These are phyloP conservation scores for Tricholoma hemisulphureum DNA, from an alignment of 768 basidiomycete species.

Conservation along the genomic window DNA sequence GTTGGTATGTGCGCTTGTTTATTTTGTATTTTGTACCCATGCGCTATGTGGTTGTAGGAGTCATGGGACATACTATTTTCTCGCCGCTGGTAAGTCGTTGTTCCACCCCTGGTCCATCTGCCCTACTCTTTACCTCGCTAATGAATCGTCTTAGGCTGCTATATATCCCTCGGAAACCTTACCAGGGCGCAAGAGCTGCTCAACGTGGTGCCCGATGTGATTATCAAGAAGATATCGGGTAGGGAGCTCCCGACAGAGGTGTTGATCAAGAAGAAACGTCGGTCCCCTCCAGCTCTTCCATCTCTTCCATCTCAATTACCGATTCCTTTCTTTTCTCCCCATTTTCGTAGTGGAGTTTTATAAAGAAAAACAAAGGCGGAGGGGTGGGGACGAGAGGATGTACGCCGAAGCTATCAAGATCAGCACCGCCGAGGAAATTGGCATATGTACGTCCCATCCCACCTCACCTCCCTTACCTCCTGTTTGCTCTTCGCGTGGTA, in stretches of 20 bases:
- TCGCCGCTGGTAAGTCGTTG: slow-evolving; percentile 55
- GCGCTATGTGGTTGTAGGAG: slow-evolving; percentile 47
- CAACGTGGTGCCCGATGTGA: slow-evolving; percentile 57
- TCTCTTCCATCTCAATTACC: not conserved
- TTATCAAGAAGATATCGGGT: slow-evolving; percentile 61
- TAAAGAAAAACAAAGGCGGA: slow-evolving; percentile 59
- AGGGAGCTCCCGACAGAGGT: slow-evolving; percentile 74
- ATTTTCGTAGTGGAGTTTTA: slow-evolving; percentile 62
- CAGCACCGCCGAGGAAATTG: slow-evolving; percentile 73
- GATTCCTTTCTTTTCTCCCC: not conserved
- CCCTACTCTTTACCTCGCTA: not conserved
- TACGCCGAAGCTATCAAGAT: slow-evolving; percentile 61
- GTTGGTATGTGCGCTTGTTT: slow-evolving; percentile 47
- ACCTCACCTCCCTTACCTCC: not conserved
- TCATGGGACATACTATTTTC: slow-evolving; percentile 76
- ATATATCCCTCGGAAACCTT: slow-evolving; percentile 54
- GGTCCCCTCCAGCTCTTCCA: slow-evolving; percentile 17
- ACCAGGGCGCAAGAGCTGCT: slow-evolving; percentile 59
- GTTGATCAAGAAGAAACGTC: slow-evolving; percentile 75
- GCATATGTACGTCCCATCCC: slow-evolving; percentile 53
- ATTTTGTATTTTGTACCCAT: not conserved
- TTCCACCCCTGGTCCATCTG: not conserved
- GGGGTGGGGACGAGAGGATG: slow-evolving; percentile 49
- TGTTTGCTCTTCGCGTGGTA: too few species aligned
- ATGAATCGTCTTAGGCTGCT: slow-evolving; percentile 47